These are phyloP conservation scores for Lactarius deliciosus DNA, from an alignment of 768 basidiomycete genomes.

Conservation along the genomic window DNA sequence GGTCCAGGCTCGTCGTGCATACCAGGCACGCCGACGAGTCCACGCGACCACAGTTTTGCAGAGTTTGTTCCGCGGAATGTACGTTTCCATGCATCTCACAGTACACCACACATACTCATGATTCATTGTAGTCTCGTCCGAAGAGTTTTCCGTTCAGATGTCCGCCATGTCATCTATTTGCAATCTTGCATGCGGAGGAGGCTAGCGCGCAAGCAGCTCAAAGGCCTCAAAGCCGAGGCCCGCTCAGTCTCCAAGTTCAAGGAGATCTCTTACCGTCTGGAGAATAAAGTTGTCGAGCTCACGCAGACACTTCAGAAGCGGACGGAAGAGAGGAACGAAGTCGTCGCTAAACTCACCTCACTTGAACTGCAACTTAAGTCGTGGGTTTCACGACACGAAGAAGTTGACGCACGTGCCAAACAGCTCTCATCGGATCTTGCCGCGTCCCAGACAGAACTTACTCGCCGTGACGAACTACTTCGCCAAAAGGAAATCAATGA, in stretches of 20 bases:
- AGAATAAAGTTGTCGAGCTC: constrained; percentile 99
- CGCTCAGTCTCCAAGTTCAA: constrained; percentile 98
- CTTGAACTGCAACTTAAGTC: constrained; percentile 84
- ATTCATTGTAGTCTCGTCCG: constrained; percentile 49
- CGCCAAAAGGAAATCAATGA: constrained; percentile 77
- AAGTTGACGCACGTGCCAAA: constrained; percentile 71
- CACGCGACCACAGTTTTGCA: constrained; percentile 76
- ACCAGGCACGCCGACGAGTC: constrained; percentile 51
- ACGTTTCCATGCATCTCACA: constrained; percentile 38
- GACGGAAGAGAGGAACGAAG: constrained; percentile 85
- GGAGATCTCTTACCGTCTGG: constrained; percentile 94
- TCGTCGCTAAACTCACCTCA: constrained; percentile 70
- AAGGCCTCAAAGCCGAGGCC: constrained; percentile 82
- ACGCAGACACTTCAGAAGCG: constrained; percentile 91
- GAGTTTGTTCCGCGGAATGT: constrained; percentile 86
- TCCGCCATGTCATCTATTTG: constrained; percentile 74
- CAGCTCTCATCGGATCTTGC: constrained; percentile 70
- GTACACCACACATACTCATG: constrained; percentile 12
- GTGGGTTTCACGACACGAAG: constrained; percentile 87
- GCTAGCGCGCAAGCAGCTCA: constrained; percentile 82
- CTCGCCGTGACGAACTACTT: constrained; percentile 72
- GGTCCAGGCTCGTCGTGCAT: constrained; percentile 60
- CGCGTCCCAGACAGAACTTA: constrained; percentile 66
- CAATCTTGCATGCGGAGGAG: constrained; percentile 93
- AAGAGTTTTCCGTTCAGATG: constrained; percentile 54